phyloP scores from a whole-genome alignment of 805 yeast species.

The Schwanniomyces sp. region DNA sequence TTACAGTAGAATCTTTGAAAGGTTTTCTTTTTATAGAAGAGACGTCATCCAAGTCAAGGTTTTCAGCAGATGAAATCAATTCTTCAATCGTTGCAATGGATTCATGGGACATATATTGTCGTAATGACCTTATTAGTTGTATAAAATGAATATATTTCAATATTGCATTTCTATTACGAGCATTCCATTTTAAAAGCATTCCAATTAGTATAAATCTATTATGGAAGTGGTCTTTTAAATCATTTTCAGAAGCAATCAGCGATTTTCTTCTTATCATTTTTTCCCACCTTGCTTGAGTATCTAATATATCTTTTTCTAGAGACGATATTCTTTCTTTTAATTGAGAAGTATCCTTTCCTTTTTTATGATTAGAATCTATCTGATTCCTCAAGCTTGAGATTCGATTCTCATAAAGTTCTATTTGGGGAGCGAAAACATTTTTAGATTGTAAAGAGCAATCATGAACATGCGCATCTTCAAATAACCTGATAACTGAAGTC shows the following conservation, averaged over 20 bases:
- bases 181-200: slow-evolving; percentile 45
- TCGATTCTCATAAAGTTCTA: slow-evolving; percentile 24
- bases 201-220: slow-evolving; percentile 38
- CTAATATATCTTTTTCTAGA: slow-evolving; percentile 17
- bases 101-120: slow-evolving; percentile 34
- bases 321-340: slow-evolving; percentile 17
- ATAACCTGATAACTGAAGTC: slow-evolving; percentile 10
- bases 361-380: slow-evolving; percentile 9
- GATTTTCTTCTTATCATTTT: not conserved
- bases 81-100: slow-evolving; percentile 33
- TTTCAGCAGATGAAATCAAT: slow-evolving; percentile 20
- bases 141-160: slow-evolving; percentile 39
- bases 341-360: slow-evolving; percentile 6
- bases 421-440: slow-evolving; percentile 27
- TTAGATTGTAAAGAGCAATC: slow-evolving; percentile 25
- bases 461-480: slow-evolving; percentile 29
- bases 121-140: slow-evolving; percentile 23
- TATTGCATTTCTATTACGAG: slow-evolving; percentile 29
- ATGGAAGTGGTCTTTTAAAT: slow-evolving; percentile 22
- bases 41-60: slow-evolving; percentile 7
- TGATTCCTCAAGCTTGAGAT: slow-evolving; percentile 21
- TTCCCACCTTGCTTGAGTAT: slow-evolving; percentile 4
- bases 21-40: slow-evolving; percentile 1
- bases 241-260: slow-evolving; percentile 3
- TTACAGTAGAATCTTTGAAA: not conserved